Percentiles rank a stretch among this genome's conserved stretches.
These are phyloP conservation scores for Umbelopsis ramanniana DNA, from an alignment of 192 early-diverging fungal species.

Conservation along the genomic window DNA sequence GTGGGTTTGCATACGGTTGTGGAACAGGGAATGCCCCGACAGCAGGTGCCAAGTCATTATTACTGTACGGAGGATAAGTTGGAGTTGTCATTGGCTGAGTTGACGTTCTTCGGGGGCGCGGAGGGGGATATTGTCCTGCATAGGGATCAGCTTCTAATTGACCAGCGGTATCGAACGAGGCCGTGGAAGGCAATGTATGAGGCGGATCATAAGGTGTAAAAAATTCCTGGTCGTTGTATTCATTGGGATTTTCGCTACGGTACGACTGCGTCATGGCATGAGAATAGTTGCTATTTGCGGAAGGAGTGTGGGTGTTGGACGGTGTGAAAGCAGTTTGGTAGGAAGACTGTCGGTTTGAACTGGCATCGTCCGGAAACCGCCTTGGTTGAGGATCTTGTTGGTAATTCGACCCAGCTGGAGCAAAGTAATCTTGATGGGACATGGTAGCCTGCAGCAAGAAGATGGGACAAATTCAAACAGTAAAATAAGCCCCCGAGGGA, in stretches of 20 bases:
- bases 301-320: not conserved
- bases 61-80: not conserved
- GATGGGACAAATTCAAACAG: too few relatives aligned
- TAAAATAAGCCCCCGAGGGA: too few relatives aligned
- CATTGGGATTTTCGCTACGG: not conserved
- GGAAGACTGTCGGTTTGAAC: not conserved
- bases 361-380: not conserved
- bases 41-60: not conserved
- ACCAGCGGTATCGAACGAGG: not conserved
- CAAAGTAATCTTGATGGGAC: conserved; percentile 14
- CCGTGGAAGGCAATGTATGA: not conserved
- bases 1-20: not conserved
- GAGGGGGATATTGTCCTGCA: conserved; percentile 35
- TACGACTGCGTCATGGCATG: not conserved
- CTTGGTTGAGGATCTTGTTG: not conserved
- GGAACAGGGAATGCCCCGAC: conserved; percentile 3
- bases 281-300: not conserved
- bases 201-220: not conserved
- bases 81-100: not conserved
- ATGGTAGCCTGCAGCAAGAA: not conserved
- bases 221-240: not conserved
- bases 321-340: not conserved
- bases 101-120: conserved; percentile 11
- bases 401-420: not conserved
- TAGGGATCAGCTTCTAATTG: conserved; percentile 29